Conservation (phyloP, 768 basidiomycete genomes). For the Grammothele lineata region DNA sequence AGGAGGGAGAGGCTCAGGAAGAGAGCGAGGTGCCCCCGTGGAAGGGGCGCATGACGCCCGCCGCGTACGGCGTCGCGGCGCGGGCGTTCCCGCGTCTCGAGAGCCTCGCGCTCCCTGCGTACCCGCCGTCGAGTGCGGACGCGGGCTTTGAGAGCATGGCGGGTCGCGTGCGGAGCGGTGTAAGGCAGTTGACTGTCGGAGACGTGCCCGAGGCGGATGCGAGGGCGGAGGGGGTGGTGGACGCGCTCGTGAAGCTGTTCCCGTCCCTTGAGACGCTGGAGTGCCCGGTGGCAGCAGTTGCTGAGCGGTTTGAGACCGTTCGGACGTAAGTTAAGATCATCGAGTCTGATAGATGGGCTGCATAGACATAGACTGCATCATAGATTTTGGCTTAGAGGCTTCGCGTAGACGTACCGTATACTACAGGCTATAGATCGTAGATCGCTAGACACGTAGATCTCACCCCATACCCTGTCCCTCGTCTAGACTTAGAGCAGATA, state of each 20-base stretch:
- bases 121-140: constrained; percentile 1
- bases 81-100: constrained; percentile 20
- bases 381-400: no score
- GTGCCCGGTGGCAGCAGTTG: constrained; percentile 1
- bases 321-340: no score
- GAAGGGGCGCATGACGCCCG: constrained; percentile 15
- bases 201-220: constrained; percentile 12
- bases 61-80: constrained; percentile 19
- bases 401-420: no score
- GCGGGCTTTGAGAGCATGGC: no score
- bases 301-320: constrained; percentile 3
- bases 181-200: constrained; percentile 20
- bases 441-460: no score
- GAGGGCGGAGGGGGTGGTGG: not conserved
- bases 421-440: no score
- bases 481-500: no score
- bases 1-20: no score
- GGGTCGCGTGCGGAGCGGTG: no score
- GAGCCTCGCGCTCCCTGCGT: constrained; percentile 4
- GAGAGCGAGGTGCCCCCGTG: constrained; percentile 17
- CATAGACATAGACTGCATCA: no score
- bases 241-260: constrained; percentile 3
- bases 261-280: constrained; percentile 7
- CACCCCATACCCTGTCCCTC: no score
- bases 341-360: no score